phyloP scores from a whole-genome alignment of 202 grass and related monocot genomes.

The Carex sylvatica region DNA sequence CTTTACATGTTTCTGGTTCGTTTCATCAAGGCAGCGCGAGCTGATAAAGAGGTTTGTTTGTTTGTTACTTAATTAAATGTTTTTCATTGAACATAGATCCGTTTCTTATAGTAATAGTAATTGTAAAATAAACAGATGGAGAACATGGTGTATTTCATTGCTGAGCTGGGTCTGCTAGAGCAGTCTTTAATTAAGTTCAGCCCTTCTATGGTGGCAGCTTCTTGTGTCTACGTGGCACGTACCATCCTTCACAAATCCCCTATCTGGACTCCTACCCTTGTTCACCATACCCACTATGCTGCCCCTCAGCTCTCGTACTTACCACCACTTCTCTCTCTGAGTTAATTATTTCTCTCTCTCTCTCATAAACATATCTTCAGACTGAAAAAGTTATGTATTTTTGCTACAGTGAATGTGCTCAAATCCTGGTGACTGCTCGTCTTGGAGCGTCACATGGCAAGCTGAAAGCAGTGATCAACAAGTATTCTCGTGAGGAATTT shows the following conservation, averaged over 20 bases:
- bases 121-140: constrained; percentile 38
- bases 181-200: constrained; percentile 39
- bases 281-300: constrained; percentile 46
- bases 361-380: too few species aligned
- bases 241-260: constrained; percentile 60
- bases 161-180: constrained; percentile 58
- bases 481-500: constrained; percentile 46
- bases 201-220: constrained; percentile 66
- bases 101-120: too few species aligned
- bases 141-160: constrained; percentile 65
- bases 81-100: too few species aligned
- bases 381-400: too few species aligned
- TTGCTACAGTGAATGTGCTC: constrained; percentile 41
- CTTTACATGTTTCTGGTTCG: constrained; percentile 69
- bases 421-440: constrained; percentile 41
- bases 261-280: constrained; percentile 65
- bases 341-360: too few species aligned
- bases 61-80: too few species aligned
- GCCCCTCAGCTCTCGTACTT: constrained; percentile 53
- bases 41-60: constrained; percentile 56
- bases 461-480: constrained; percentile 42
- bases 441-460: constrained; percentile 36
- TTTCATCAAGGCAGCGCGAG: constrained; percentile 54
- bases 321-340: too few species aligned
- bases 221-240: constrained; percentile 58